phyloP scores from a whole-genome alignment of 2,329 filamentous ascomycete species.

The Mariannaea elegans region DNA sequence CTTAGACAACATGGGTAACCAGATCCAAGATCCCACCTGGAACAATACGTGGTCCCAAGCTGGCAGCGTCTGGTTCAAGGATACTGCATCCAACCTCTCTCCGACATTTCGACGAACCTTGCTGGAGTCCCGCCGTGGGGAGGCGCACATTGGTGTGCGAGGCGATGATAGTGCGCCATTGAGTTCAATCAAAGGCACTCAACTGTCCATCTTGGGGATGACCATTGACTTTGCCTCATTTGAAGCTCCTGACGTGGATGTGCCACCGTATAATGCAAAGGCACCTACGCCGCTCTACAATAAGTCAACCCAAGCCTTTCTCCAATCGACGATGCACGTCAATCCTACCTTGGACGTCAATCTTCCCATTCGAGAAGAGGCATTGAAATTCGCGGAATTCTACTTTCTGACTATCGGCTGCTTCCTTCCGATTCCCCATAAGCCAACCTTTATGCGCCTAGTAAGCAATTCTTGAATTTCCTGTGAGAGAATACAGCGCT shows the following conservation, averaged over 20 bases:
- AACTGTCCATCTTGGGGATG: constrained; percentile 80
- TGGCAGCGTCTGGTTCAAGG: constrained; percentile 48
- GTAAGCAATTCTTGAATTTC: constrained; percentile 53
- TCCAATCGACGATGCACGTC: constrained; percentile 70
- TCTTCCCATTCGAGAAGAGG: constrained; percentile 71
- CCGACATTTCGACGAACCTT: constrained; percentile 43
- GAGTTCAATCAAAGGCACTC: constrained; percentile 79
- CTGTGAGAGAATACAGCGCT: not conserved
- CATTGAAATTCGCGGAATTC: constrained; percentile 75
- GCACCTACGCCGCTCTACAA: constrained; percentile 64
- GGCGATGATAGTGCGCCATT: constrained; percentile 71
- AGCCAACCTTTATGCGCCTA: constrained; percentile 74
- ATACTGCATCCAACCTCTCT: constrained; percentile 27
- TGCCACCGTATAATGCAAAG: constrained; percentile 52
- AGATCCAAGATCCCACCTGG: constrained; percentile 32
- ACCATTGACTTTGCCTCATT: constrained; percentile 82
- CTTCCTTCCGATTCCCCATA: constrained; percentile 81
- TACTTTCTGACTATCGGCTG: constrained; percentile 78
- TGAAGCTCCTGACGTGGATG: constrained; percentile 71
- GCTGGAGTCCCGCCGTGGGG: constrained; percentile 57
- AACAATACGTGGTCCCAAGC: constrained; percentile 45
- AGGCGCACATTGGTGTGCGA: constrained; percentile 73
- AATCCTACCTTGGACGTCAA: constrained; percentile 65
- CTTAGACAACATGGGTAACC: constrained; percentile 38
- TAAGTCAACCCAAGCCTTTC: constrained; percentile 76